Conservation (phyloP, 2,329 filamentous ascomycete genomes). For the Aureobasidium sp. region DNA sequence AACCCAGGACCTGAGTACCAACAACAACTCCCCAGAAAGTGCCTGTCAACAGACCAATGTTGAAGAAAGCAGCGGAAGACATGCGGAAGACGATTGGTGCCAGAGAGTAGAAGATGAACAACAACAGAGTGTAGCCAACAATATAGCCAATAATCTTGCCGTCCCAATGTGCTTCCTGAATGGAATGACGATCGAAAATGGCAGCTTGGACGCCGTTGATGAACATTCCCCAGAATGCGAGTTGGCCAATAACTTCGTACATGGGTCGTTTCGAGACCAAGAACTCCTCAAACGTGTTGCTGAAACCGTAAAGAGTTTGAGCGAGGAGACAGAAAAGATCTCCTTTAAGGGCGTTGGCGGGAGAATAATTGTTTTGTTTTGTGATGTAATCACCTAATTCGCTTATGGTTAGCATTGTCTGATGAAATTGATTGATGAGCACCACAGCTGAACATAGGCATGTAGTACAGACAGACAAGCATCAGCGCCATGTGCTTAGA, state of each 20-base stretch:
- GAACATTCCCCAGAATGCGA: constrained; percentile 77
- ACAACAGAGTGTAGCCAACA: constrained; percentile 76
- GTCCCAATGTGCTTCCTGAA: constrained; percentile 43
- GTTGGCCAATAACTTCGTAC: constrained; percentile 88
- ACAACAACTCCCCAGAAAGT: constrained; percentile 98
- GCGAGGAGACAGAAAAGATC: constrained; percentile 86
- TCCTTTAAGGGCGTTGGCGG: constrained; percentile 68
- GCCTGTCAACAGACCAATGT: constrained; percentile 84
- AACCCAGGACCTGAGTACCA: constrained; percentile 76
- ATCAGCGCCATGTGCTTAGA: too few species aligned
- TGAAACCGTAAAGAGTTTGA: constrained; percentile 82
- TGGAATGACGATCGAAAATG: constrained; percentile 78
- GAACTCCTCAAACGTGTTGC: constrained; percentile 91
- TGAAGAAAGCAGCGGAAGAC: constrained; percentile 87
- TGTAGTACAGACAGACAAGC: too few species aligned
- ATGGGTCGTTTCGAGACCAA: constrained; percentile 77
- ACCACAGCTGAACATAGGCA: too few species aligned
- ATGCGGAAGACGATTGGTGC: constrained; percentile 85
- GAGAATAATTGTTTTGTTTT: constrained; percentile 54
- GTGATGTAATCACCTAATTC: constrained; percentile 61
- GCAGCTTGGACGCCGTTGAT: constrained; percentile 88
- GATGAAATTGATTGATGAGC: too few species aligned
- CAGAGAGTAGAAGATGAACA: constrained; percentile 78
- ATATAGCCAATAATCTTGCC: constrained; percentile 65
- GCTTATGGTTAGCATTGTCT: too few species aligned